Evolutionary conservation across 1,139 yeast genomes (phyloP).

Genomic region (Sugiyamaella sp.): DNA sequence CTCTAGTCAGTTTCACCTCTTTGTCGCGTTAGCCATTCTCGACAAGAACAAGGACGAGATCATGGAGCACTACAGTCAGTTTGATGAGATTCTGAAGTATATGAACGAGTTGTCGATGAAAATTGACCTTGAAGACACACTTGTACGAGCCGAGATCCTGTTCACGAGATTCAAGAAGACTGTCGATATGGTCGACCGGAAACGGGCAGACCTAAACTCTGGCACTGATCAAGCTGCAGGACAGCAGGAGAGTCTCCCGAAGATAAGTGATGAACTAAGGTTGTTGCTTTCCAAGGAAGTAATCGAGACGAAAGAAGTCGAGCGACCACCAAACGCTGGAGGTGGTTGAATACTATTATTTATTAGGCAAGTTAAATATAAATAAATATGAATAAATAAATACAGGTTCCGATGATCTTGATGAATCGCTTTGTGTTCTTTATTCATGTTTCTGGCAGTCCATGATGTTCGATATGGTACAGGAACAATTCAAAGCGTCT

Average conservation of each 20-base stretch:
- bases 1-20: constrained; percentile 83
- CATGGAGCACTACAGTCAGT: constrained; percentile 67
- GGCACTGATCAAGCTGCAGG: constrained; percentile 23
- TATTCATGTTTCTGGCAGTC: constrained; percentile 1
- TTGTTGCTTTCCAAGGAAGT: constrained; percentile 59
- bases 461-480: constrained; percentile 1
- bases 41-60: constrained; percentile 85
- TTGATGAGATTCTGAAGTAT: constrained; percentile 90
- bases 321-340: constrained; percentile 43
- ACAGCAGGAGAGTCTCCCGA: constrained; percentile 31
- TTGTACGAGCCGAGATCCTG: constrained; percentile 78
- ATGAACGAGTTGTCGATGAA: constrained; percentile 87
- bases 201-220: constrained; percentile 43
- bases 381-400: too few relatives aligned
- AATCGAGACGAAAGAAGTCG: constrained; percentile 65
- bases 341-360: constrained; percentile 41
- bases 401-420: too few relatives aligned
- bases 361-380: background rate
- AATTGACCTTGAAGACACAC: constrained; percentile 69
- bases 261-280: constrained; percentile 59
- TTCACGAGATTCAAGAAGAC: constrained; percentile 79
- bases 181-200: constrained; percentile 73
- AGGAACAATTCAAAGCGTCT: constrained; percentile 6
- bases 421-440: too few relatives aligned
- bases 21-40: constrained; percentile 82